Evolutionary conservation across 805 yeast species (phyloP).

Genomic region (Pichia paraexigua): DNA sequence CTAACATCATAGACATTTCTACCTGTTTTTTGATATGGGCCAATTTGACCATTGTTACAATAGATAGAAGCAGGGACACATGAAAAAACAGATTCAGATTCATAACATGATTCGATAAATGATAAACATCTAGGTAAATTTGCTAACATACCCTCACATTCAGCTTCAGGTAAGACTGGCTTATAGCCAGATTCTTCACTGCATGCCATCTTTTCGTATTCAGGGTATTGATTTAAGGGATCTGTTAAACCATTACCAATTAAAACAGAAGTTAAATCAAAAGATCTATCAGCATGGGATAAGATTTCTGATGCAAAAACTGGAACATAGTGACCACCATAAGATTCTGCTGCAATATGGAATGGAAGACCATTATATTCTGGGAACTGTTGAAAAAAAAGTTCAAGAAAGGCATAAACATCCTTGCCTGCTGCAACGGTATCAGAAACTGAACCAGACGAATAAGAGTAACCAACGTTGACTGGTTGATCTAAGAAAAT

Average conservation of each 20-base stretch:
- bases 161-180: constrained; percentile 60
- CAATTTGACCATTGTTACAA: constrained; percentile 55
- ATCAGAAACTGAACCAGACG: constrained; percentile 50
- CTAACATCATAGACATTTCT: constrained; percentile 62
- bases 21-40: constrained; percentile 50
- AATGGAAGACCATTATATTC: constrained; percentile 49
- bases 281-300: constrained; percentile 44
- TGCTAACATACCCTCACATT: constrained; percentile 56
- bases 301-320: constrained; percentile 52
- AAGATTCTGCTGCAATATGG: constrained; percentile 81
- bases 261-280: constrained; percentile 67
- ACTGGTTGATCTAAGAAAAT: constrained; percentile 93
- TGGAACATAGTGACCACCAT: constrained; percentile 80
- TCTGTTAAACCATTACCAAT: constrained; percentile 94
- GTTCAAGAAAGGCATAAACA: constrained; percentile 72
- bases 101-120: constrained; percentile 60
- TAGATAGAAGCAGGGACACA: constrained; percentile 60
- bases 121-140: constrained; percentile 58
- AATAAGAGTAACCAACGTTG: constrained; percentile 84
- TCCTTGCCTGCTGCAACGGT: constrained; percentile 84
- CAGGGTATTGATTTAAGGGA: constrained; percentile 66
- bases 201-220: constrained; percentile 92
- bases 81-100: constrained; percentile 44
- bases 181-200: constrained; percentile 74
- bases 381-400: constrained; percentile 81